These are phyloP conservation scores for Nannochloropsis gaditana DNA, from an alignment of 108 stramenopile genomes.

Conservation along the genomic window DNA sequence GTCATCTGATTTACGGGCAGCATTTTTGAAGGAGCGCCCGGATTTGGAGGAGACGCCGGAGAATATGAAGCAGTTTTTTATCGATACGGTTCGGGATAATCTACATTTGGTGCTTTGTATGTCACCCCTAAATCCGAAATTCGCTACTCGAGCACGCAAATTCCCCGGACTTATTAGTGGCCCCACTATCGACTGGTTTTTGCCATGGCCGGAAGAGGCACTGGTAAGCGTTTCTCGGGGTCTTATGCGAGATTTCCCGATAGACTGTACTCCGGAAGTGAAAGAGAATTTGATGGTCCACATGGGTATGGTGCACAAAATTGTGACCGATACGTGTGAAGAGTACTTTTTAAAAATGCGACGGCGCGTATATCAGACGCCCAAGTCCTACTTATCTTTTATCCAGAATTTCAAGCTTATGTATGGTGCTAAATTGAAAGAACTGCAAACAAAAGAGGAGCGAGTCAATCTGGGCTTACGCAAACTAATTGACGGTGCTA, in stretches of 20 bases:
- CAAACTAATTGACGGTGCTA: slow-evolving; percentile 76
- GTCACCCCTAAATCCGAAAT: slow-evolving; percentile 83
- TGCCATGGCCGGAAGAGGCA: slow-evolving; percentile 83
- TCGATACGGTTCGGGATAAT: slow-evolving; percentile 74
- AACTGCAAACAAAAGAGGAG: slow-evolving; percentile 73
- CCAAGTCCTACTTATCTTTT: slow-evolving; percentile 79
- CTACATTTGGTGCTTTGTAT: slow-evolving; percentile 82
- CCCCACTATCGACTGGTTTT: slow-evolving; percentile 85
- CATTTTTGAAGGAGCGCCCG: slow-evolving; percentile 61
- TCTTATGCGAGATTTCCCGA: slow-evolving; percentile 65
- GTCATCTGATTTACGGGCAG: slow-evolving; percentile 58
- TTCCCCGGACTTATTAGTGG: slow-evolving; percentile 75
- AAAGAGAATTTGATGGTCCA: slow-evolving; percentile 67
- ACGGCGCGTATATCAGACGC: slow-evolving; percentile 77
- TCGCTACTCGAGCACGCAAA: slow-evolving; percentile 73
- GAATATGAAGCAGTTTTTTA: slow-evolving; percentile 76
- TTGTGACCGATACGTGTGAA: slow-evolving; percentile 68
- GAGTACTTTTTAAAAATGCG: slow-evolving; percentile 76
- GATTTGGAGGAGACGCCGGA: slow-evolving; percentile 72
- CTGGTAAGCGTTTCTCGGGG: slow-evolving; percentile 69
- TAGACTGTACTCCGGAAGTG: slow-evolving; percentile 65
- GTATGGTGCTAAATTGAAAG: slow-evolving; percentile 67
- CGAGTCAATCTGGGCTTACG: slow-evolving; percentile 72
- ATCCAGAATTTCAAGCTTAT: slow-evolving; percentile 70
- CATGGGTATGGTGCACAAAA: slow-evolving; percentile 79